Evolutionary conservation across 2,329 filamentous ascomycete genomes (phyloP).

Genomic region (Dothistroma septosporum): DNA sequence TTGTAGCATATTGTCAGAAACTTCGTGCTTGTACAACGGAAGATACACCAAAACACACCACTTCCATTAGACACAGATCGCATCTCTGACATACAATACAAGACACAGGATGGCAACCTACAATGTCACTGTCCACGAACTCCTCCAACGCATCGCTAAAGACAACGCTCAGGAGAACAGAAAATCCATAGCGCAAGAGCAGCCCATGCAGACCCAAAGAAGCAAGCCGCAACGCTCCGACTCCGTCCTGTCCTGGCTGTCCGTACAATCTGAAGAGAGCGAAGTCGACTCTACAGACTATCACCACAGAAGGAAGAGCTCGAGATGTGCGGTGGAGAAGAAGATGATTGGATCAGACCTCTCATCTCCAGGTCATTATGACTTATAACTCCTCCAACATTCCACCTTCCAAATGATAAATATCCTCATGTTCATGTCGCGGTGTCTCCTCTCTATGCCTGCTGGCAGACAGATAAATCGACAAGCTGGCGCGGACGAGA

Average conservation of each 20-base stretch:
- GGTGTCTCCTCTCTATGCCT: too few species aligned
- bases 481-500: too few species aligned
- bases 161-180: conserved; percentile 10
- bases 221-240: conserved; percentile 4
- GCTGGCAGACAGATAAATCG: too few species aligned
- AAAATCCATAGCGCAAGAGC: neutral
- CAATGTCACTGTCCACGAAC: conserved; percentile 22
- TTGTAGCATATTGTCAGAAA: too few species aligned
- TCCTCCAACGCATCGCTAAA: conserved; percentile 18
- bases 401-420: too few species aligned
- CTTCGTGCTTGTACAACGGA: too few species aligned
- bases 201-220: neutral
- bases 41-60: neutral
- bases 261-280: neutral
- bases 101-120: conserved; percentile 24
- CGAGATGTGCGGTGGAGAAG: neutral
- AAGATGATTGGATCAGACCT: neutral
- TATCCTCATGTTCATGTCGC: too few species aligned
- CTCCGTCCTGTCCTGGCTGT: conserved; percentile 5
- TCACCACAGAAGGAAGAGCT: neutral
- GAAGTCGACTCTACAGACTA: conserved; percentile 8
- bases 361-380: neutral
- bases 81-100: too few species aligned
- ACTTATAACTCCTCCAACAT: neutral
- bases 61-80: neutral